Evolutionary conservation across 352 stramenopile species (phyloP), one percentile per base, ranked within the genome.

Genomic region (Phytophthora pluvialis): DNA sequence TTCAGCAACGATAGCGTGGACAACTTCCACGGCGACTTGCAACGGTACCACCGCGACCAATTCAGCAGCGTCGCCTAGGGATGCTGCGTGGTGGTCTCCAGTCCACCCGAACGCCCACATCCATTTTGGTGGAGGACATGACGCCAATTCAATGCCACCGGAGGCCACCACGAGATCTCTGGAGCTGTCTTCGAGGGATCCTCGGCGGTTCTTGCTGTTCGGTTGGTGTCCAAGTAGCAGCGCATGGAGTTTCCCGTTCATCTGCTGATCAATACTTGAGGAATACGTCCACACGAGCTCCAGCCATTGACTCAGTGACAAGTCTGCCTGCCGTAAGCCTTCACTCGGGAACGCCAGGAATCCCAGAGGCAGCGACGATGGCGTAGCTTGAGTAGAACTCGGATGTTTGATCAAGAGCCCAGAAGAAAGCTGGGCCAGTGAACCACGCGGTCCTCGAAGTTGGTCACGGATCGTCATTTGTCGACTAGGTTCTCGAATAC

Each of bases 261-360:
- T 62, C 32, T 59, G 31, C 0, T 54, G 44, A 16, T 72, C 51
- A 21, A 72, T 33, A 36, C 26, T 50, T 9, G 52, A 39, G 0
- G 70, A 51, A 60, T 80, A 79, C 3, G 1, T 49, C 75, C 75
- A 84, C 47, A 80, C 21, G 0, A 72, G 10, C 13, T 80, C 69
- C 4, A 84, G 39, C 75, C 75, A 84, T 31, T 70, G 59, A 36
- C 46, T 45, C 18, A 72, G 36, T 5, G 70, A 63, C 21, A 70
- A 57, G 15, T 71, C 46, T 18, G 15, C 12, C 1, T 31, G 46
- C 10, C 36, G 38, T 11, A 81, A 29, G 2, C 4, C 12, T 33
- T 77, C 63, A 11, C 48, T 52, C 0, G 77, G 62, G n/a, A 77
- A 67, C 10, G 42, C 48, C 25, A 74, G 39, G 26, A 74, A 74